Percentiles rank a stretch among this genome's conserved stretches.
Evolutionary conservation across 768 basidiomycete genomes (phyloP).

Genomic region (Naematelia encephala): DNA sequence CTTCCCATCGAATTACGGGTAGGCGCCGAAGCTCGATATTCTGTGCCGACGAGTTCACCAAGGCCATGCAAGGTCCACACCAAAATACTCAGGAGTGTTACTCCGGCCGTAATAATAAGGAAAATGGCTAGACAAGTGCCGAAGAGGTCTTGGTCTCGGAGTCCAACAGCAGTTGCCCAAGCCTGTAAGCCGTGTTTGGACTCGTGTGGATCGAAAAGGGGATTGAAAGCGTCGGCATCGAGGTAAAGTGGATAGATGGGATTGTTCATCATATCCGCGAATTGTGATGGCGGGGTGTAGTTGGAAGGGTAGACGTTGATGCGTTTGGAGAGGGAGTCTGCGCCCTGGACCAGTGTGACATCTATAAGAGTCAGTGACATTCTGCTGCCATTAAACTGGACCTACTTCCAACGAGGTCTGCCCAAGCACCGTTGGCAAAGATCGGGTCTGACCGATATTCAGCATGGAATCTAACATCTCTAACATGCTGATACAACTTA

Average conservation of each 20-base stretch:
- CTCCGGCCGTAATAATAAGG: slow-evolving; percentile 69
- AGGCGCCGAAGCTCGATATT: background rate
- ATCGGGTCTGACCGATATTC: slow-evolving; percentile 67
- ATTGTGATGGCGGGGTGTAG: slow-evolving; percentile 67
- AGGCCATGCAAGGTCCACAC: slow-evolving; percentile 69
- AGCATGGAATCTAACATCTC: background rate
- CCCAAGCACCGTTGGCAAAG: slow-evolving; percentile 82
- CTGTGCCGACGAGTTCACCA: slow-evolving; percentile 21
- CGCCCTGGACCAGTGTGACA: slow-evolving; percentile 62
- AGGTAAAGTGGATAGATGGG: slow-evolving; percentile 72
- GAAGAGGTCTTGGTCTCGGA: slow-evolving; percentile 78
- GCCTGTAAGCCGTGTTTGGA: slow-evolving; percentile 67
- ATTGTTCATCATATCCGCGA: slow-evolving; percentile 70
- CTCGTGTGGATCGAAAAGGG: slow-evolving; percentile 65
- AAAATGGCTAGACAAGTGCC: slow-evolving; percentile 77
- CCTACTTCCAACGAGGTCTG: slow-evolving; percentile 58
- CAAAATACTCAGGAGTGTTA: slow-evolving; percentile 65
- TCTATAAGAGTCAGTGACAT: slow-evolving; percentile 55
- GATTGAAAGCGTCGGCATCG: slow-evolving; percentile 64
- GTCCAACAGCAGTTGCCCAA: slow-evolving; percentile 78
- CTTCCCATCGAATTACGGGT: slow-evolving; percentile 6
- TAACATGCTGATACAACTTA: slow-evolving; percentile 52
- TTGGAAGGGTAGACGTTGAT: slow-evolving; percentile 60
- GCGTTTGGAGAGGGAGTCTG: slow-evolving; percentile 57
- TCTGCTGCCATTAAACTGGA: slow-evolving; percentile 6